These are phyloP conservation scores for Rosellinia necatrix DNA, from an alignment of 2,329 filamentous ascomycete species.

Conservation along the genomic window DNA sequence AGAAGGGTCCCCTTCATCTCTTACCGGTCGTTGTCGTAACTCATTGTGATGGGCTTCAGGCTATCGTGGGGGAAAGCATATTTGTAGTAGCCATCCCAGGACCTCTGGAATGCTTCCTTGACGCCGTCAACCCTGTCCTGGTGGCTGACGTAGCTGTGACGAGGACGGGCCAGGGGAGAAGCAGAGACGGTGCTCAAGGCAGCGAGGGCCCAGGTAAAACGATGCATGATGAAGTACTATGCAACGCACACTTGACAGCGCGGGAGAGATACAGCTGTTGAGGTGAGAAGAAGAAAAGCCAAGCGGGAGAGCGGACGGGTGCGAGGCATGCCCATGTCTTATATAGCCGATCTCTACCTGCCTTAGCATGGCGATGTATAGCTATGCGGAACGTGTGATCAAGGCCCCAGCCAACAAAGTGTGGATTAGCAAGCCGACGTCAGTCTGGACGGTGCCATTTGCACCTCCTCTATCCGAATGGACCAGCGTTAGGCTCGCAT, in stretches of 20 bases:
- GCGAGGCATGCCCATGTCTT: slow-evolving; percentile 24
- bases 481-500: slow-evolving; percentile 9
- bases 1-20: slow-evolving; percentile 21
- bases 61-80: slow-evolving; percentile 81
- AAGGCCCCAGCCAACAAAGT: slow-evolving; percentile 3
- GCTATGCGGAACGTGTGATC: slow-evolving; percentile 25
- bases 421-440: slow-evolving; percentile 6
- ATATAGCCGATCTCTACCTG: slow-evolving; percentile 19
- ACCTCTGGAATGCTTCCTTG: slow-evolving; percentile 69
- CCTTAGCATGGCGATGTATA: slow-evolving; percentile 17
- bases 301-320: slow-evolving; percentile 8
- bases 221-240: slow-evolving; percentile 34
- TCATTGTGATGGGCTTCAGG: slow-evolving; percentile 69
- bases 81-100: slow-evolving; percentile 74
- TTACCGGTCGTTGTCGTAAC: slow-evolving; percentile 71
- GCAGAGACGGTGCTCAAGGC: slow-evolving; percentile 31
- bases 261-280: slow-evolving; percentile 19
- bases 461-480: slow-evolving; percentile 14
- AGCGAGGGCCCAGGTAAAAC: slow-evolving; percentile 28
- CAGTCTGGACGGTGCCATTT: slow-evolving; percentile 14
- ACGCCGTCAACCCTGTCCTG: slow-evolving; percentile 60
- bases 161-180: slow-evolving; percentile 14
- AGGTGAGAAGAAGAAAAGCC: slow-evolving; percentile 16
- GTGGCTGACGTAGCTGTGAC: slow-evolving; percentile 40
- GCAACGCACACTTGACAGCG: slow-evolving; percentile 17